Base-by-base conservation (phyloP, 1,284 basidiomycete species). In the Hypsizygus ulmarius region DNA sequence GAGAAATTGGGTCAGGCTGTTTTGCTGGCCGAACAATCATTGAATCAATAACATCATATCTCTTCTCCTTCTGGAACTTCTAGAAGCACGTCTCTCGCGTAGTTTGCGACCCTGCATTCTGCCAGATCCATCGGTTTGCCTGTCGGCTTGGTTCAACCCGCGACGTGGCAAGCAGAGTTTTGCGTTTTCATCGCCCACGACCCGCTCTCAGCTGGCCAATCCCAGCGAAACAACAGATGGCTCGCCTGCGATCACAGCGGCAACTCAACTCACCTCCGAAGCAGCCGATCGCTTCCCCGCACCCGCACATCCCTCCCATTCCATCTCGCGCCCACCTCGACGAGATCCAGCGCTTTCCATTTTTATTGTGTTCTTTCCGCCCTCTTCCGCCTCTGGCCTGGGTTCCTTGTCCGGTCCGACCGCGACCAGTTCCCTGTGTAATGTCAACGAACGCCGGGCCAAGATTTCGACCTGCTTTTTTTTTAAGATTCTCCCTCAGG, bases 1-100 rank as follows among this genome's bases (percentile, higher is more conserved):
- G 46, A 51, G 46, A 49, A 50, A 50, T 51, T 55, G 49, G 45
- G 3, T 29, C 34, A 50, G 47, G 25, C 47, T 46, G 43, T 48
- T 29, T 3, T 39, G 49, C 52, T 55, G 53, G 9, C 61, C 61
- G 63, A 62, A 62, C 56, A 63, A 62, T 61, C 61, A 60, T 40
- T 25, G 44, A 42, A 49, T 50, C 47, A 51, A 55, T 59, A 61
- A 55, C 56, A 62, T 62, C 60, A 64, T 57, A 59, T 60, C 51
- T 37, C 39, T 54, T 48, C 49, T 47, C 49, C 52, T 59, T 61
- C 53, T 54, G 46, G 56, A 57, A 53, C 46, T 55, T 63, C 61
- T 39, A 57, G 56, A 61, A 58, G 47, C 48, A 49, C 35, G 9
- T 30, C 19, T 6, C 43, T 35, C 21, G 21, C 21, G 3, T 25